Evolutionary conservation across 2,329 filamentous ascomycete genomes (phyloP), one percentile per base, ranked within the genome.

Genomic region (Trichoderma semiorbis): DNA sequence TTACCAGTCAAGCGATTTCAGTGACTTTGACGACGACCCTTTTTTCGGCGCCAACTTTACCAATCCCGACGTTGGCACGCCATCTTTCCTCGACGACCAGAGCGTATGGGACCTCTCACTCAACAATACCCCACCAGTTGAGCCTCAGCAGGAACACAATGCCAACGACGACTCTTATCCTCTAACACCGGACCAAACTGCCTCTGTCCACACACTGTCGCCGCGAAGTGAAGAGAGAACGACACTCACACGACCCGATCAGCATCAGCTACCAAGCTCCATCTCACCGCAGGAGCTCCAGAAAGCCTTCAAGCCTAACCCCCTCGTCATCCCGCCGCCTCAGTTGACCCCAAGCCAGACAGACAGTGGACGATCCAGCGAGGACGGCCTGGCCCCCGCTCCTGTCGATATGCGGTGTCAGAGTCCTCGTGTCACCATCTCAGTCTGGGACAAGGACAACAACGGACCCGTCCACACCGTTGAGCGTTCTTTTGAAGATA

Each of bases 361-460:
- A 75, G 84, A 81, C 72, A 87, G 83, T 74, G 83, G 83, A 62
- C 82, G 80, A 68, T 86, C 87, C 5, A 87, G 85, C 72, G 86
- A 88, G 76, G 86, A 87, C 76, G 83, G 82, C 55, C 75, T 83
- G 43, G 82, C 79, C 5, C 80, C 82, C 3, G 78, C 79, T 58
- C 76, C 81, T 10, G 75, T 81, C 64, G 76, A 80, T 68, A 87
- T 86, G 84, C 78, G 81, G 36, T 78, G 80, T 24, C 84, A 83
- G 72, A 89, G 88, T 75, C 87, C 88, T 7, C 83, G 84, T 32
- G 85, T 90, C 24, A 88, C 84, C 7, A 85, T 89, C 62, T 89
- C 88, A 1, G 80, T 87, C 73, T 89, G 86, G 85, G 86, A 84
- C 60, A 83, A 81, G 73, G 85, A 83, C 69, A 81, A 79, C 55